These are phyloP conservation scores for Emmonsiellopsis sp. DNA, from an alignment of 2,329 filamentous ascomycete species.

Conservation along the genomic window DNA sequence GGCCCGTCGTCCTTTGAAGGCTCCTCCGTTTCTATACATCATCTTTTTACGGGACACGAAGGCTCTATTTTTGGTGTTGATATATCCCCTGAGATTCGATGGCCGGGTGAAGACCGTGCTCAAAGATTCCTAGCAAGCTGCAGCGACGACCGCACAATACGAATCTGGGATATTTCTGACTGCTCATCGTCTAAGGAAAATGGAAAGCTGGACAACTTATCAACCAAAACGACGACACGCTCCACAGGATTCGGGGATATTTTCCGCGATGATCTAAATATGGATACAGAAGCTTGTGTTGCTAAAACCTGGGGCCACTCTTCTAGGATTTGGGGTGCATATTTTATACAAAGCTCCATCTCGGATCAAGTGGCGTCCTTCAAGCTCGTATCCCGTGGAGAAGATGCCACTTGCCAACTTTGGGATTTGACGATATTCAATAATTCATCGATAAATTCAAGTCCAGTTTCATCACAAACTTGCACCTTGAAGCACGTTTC, in stretches of 20 bases:
- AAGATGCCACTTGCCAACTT: slow-evolving; percentile 67
- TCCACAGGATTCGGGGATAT: slow-evolving; percentile 52
- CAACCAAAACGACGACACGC: background rate
- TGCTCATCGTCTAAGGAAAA: slow-evolving; percentile 27
- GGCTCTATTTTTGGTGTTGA: slow-evolving; percentile 88
- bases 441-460: slow-evolving; percentile 6
- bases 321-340: slow-evolving; percentile 82
- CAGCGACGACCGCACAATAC: slow-evolving; percentile 85
- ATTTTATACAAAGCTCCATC: slow-evolving; percentile 44
- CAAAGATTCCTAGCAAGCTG: slow-evolving; percentile 73
- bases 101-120: slow-evolving; percentile 26
- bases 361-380: slow-evolving; percentile 23
- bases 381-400: slow-evolving; percentile 67
- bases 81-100: slow-evolving; percentile 52
- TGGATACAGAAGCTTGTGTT: slow-evolving; percentile 41
- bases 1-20: slow-evolving; percentile 7
- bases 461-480: slow-evolving; percentile 15
- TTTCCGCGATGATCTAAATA: slow-evolving; percentile 19
- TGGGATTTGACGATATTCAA: slow-evolving; percentile 51
- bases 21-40: slow-evolving; percentile 37
- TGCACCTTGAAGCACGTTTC: slow-evolving; percentile 41
- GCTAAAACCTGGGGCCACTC: slow-evolving; percentile 75
- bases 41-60: slow-evolving; percentile 62
- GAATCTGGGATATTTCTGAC: slow-evolving; percentile 74
- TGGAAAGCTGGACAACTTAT: slow-evolving; percentile 7